Base-by-base conservation (phyloP, 192 early-diverging fungal species). In the Dissophora ornata region DNA sequence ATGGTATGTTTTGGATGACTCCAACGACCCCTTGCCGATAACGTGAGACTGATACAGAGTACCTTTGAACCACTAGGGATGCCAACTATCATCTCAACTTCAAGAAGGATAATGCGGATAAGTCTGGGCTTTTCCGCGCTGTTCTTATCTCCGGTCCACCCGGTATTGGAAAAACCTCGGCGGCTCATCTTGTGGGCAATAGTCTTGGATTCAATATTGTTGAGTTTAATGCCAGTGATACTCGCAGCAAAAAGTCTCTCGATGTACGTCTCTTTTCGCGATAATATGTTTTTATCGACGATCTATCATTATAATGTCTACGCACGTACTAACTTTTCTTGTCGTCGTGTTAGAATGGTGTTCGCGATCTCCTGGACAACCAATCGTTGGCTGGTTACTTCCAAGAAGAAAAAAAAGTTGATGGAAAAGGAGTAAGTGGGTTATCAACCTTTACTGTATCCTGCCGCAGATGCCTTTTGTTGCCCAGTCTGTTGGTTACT, bases 181-280 rank as follows among this genome's bases (percentile, higher is more conserved):
- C 95, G 0, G 98, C 96, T 2, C 94, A 96, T 78, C 67, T 99
- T n/a, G 91, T 93, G 9, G 93, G 91, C 18, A 83, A 90, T 18
- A 57, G 82, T 12, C 87, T 93, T 26, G 96, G 95, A 0, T 98
- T 90, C 54, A 90, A 93, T 9, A 84, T 91, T 12, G 78, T 96
- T 6, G 98, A 99, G 84, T 96, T 97, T 48, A 99, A 99, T 71
- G 98, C 98, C 22, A 97, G 96, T 70, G 98, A 99, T 77, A 89
- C 89, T 6, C 88, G 98, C 41, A 96, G 85, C 85, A 97, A 97
- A 70, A 95, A 88, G 42, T 67, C 89, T 10, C 82, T 99, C n/a
- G 90, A 94, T 47, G 90, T 88, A 60, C 60, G 80, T 32, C 36
- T 60, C 34, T 33, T 45, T n/a, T n/a, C n/a, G n/a, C n/a, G n/a